These are phyloP conservation scores for Athelia sp. DNA, from an alignment of 1,284 basidiomycete species.

Conservation along the genomic window DNA sequence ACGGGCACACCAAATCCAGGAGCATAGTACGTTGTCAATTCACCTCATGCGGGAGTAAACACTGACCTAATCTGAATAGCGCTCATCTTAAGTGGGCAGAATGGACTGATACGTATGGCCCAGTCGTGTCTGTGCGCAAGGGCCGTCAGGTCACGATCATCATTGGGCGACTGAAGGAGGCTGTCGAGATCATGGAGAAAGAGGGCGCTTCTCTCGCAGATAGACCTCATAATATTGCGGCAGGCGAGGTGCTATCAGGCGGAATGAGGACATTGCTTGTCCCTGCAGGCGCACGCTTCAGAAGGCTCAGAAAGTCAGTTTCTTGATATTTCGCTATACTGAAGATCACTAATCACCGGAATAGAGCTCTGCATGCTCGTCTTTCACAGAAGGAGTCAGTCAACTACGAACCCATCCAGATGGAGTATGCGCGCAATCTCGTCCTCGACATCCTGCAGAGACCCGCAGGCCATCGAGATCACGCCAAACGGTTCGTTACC, in stretches of 20 bases:
- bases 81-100: not conserved
- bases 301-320: too few species aligned
- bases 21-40: too few species aligned
- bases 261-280: constrained; percentile 41
- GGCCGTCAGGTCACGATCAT: not conserved
- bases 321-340: too few species aligned
- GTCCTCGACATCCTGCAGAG: constrained; percentile 47
- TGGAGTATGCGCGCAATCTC: constrained; percentile 39
- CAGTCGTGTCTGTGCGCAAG: not conserved
- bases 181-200: constrained; percentile 51
- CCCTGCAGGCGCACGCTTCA: too few species aligned
- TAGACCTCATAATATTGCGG: constrained; percentile 42
- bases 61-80: too few species aligned
- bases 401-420: constrained; percentile 43
- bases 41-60: too few species aligned
- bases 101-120: not conserved
- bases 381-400: constrained; percentile 43
- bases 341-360: too few species aligned
- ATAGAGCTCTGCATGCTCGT: constrained; percentile 48
- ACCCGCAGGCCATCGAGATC: constrained; percentile 43
- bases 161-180: constrained; percentile 27
- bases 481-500: constrained; percentile 43
- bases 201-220: constrained; percentile 43
- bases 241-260: constrained; percentile 41
- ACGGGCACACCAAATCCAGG: too few species aligned